Base-by-base conservation (phyloP, 305 asterid genomes). In the Rubia tinctorum region DNA sequence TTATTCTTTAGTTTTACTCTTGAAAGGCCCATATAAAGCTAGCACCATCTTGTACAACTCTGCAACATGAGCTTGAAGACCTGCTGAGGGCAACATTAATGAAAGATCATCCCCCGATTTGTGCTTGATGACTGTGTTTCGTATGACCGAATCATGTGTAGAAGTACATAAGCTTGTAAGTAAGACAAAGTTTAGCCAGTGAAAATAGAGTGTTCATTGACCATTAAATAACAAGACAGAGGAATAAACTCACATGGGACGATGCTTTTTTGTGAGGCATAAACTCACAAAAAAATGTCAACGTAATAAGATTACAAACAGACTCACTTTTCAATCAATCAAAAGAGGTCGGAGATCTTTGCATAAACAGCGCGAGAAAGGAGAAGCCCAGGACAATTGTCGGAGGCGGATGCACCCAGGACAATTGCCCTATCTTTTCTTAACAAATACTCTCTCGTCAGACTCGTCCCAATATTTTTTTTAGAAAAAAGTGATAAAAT, bases 1-100 rank as follows among this genome's bases (percentile, higher is more conserved):
- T 96, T 92, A 96, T 76, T 95, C 98, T 80, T 86, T 92, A 44
- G 93, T 90, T 84, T 90, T 92, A 86, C 76, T 87, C 86, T 89
- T 91, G 81, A 95, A 95, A 71, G 98, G 96, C 53, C 76, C 91
- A 74, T 95, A 95, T 79, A 95, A 82, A 79, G 97, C 97, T 67
- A 95, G 88, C 67, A 88, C 98, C 96, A 95, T 84, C 83, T 95
- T 91, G 67, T 91, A 95, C 22, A 98, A 93, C 79, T 95, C 98
- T 15, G 87, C 87, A 80, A 91, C 77, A 78, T 87, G 89, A 84
- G 91, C 83, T 77, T 92, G 88, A 75, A 91, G 88, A 86, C 91
- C 91, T 37, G 88, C 82, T 37, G 93, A 60, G 60, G 94, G 83
- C 62, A 72, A 73, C 63, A 73, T 73, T 49, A 74, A 76, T 51